phyloP scores from a whole-genome alignment of 2,329 filamentous ascomycete genomes.

The Epichloe coenophiala region DNA sequence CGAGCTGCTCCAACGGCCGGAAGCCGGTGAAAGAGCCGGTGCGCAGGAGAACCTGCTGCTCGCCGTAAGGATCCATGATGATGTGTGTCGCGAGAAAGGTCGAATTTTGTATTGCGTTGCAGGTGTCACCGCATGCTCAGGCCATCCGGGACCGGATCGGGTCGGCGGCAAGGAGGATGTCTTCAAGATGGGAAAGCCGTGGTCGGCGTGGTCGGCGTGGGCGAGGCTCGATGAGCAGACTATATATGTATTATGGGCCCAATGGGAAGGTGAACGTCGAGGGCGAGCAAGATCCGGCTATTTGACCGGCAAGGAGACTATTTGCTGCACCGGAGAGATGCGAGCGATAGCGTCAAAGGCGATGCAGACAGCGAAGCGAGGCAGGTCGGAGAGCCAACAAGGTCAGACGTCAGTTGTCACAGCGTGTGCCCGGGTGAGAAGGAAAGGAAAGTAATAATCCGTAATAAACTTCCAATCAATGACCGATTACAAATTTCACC shows the following conservation, averaged over 20 bases:
- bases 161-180: slow-evolving; percentile 7
- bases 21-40: slow-evolving; percentile 51
- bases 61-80: slow-evolving; percentile 17
- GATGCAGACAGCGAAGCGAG: not conserved
- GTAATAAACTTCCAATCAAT: not conserved
- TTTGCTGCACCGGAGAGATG: not conserved
- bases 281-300: not conserved
- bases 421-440: not conserved
- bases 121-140: slow-evolving; percentile 9
- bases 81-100: slow-evolving; percentile 4
- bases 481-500: not conserved
- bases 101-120: slow-evolving; percentile 9
- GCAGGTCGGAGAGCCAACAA: not conserved
- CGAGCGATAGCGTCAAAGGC: not conserved
- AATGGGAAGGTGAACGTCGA: too few species aligned
- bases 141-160: slow-evolving; percentile 5
- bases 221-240: too few species aligned
- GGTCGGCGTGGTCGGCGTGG: too few species aligned
- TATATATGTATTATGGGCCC: too few species aligned
- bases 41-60: slow-evolving; percentile 36
- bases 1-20: slow-evolving; percentile 35
- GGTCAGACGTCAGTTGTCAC: not conserved
- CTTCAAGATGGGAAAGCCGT: too few species aligned
- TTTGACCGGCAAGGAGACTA: not conserved
- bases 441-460: not conserved